Evolutionary conservation across 129 eudicot genomes (phyloP).

Genomic region (Chrysanthemum makinoi): DNA sequence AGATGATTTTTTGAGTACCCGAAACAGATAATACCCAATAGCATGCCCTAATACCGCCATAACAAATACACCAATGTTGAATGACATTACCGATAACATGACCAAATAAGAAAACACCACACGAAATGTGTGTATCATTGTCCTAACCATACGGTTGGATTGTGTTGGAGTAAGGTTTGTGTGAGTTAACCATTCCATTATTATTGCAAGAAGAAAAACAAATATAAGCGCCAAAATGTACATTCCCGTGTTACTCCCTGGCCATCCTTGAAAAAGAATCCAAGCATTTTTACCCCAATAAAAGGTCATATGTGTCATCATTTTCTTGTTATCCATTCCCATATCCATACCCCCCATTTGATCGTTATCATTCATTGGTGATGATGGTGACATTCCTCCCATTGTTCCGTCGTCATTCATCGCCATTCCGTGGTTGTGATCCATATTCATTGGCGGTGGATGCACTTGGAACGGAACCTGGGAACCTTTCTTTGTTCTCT

Average conservation of each 20-base stretch:
- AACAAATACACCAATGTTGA: conserved; percentile 63
- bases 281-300: conserved; percentile 71
- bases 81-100: conserved; percentile 81
- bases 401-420: conserved; percentile 32
- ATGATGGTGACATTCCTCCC: conserved; percentile 22
- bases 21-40: conserved; percentile 60
- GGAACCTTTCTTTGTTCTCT: conserved; percentile 18
- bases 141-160: conserved; percentile 22
- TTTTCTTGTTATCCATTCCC: conserved; percentile 23
- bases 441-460: conserved; percentile 27
- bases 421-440: conserved; percentile 18
- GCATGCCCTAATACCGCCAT: conserved; percentile 61
- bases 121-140: conserved; percentile 47
- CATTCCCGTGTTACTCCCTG: conserved; percentile 49
- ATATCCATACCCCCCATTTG: conserved; percentile 23
- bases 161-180: conserved; percentile 16
- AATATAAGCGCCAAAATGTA: conserved; percentile 46
- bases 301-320: conserved; percentile 88
- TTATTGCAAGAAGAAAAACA: conserved; percentile 50
- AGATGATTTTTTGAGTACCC: conserved; percentile 34
- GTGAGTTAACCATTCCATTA: conserved; percentile 61
- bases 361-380: conserved; percentile 18
- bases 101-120: conserved; percentile 62
- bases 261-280: conserved; percentile 69
- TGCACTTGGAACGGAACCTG: conserved; percentile 30